Evolutionary conservation across 306 rosid species (phyloP).

Genomic region (Medicago ruthenica): DNA sequence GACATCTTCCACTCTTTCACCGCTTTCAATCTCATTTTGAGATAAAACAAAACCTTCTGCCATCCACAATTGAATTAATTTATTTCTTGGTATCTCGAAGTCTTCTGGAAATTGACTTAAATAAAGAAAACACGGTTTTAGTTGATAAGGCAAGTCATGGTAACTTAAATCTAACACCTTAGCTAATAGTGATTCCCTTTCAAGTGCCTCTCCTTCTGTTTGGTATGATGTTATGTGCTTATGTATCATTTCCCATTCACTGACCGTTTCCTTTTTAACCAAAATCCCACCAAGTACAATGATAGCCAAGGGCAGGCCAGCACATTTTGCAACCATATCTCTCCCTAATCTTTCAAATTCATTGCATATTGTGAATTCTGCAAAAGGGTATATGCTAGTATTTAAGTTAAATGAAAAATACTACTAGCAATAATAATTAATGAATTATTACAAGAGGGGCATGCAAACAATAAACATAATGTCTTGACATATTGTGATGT

Average conservation of each 20-base stretch:
- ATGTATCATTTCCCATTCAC: constrained; percentile 51
- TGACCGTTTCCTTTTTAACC: constrained; percentile 51
- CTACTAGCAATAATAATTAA: background rate
- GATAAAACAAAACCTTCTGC: constrained; percentile 63
- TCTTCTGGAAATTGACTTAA: constrained; percentile 66
- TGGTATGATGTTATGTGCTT: constrained; percentile 42
- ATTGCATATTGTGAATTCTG: constrained; percentile 40
- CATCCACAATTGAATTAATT: constrained; percentile 53
- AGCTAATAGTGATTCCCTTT: constrained; percentile 40
- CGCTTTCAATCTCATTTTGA: constrained; percentile 37
- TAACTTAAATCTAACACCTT: constrained; percentile 62
- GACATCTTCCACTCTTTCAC: constrained; percentile 48
- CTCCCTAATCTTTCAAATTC: constrained; percentile 48
- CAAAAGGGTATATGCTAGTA: background rate
- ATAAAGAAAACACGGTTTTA: constrained; percentile 62
- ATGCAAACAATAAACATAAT: too few species aligned
- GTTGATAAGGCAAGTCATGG: constrained; percentile 48
- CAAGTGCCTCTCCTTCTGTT: constrained; percentile 45
- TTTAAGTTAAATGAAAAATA: background rate
- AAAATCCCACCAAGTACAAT: constrained; percentile 63
- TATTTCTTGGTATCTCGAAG: constrained; percentile 49
- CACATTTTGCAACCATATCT: constrained; percentile 62
- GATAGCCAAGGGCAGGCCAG: constrained; percentile 63
- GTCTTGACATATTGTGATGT: too few species aligned
- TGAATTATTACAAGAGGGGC: background rate